These are phyloP conservation scores for Inga oerstediana DNA, from an alignment of 306 rosid species.

Conservation along the genomic window DNA sequence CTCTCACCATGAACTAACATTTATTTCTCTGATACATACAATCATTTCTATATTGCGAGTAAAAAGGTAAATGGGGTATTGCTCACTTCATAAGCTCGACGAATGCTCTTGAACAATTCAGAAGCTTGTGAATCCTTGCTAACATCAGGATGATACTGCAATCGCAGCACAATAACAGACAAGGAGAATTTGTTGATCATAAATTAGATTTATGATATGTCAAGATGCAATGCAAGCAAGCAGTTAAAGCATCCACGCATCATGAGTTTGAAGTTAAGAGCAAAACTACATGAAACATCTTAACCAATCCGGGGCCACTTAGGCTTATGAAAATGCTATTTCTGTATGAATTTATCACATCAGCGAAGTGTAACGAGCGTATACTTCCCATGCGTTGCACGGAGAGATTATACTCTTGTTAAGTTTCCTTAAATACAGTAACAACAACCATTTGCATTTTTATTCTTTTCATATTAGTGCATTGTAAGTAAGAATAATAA, in stretches of 20 bases:
- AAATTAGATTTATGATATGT: not conserved
- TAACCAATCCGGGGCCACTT: not conserved
- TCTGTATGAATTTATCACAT: not conserved
- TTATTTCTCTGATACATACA: constrained; percentile 14
- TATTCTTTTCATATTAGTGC: no score
- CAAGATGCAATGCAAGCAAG: not conserved
- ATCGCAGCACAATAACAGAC: constrained; percentile 19
- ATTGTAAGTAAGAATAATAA: no score
- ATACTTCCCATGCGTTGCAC: no score
- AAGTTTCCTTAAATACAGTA: no score
- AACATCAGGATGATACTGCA: constrained; percentile 96
- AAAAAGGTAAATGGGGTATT: constrained; percentile 27
- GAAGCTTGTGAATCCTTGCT: constrained; percentile 76
- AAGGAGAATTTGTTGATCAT: not conserved
- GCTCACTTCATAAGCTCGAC: constrained; percentile 78
- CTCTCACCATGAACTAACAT: constrained; percentile 11
- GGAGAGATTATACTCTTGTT: no score
- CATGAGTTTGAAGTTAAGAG: constrained; percentile 1
- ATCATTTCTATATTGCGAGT: constrained; percentile 25
- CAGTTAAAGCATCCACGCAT: not conserved
- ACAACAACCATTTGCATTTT: no score
- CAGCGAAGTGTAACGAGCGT: not conserved
- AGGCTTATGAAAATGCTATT: not conserved
- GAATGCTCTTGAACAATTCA: constrained; percentile 77
- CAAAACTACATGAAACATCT: not conserved